Evolutionary conservation across 208 protist genomes (phyloP).

Genomic region (Acanthamoeba rhysodes): DNA sequence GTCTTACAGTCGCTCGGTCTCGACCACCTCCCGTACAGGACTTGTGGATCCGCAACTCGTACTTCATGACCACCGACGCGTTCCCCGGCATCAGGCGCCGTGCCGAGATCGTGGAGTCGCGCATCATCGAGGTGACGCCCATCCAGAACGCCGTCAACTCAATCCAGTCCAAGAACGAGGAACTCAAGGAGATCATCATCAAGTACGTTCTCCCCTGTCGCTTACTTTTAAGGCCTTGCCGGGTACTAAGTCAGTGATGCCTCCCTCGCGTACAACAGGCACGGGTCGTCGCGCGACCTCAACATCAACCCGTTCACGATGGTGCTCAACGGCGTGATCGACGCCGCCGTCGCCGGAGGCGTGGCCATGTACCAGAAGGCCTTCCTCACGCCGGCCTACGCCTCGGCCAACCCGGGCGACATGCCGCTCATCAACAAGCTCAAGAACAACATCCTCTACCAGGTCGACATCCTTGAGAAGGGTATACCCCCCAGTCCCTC

Average conservation of each 20-base stretch:
- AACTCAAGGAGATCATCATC: conserved; percentile 80
- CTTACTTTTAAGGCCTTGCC: neutral
- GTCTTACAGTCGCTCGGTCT: too few species aligned
- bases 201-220: neutral
- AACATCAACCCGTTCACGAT: conserved; percentile 80
- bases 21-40: neutral
- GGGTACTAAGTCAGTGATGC: too few species aligned
- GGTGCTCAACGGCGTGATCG: conserved; percentile 83
- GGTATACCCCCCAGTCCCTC: neutral
- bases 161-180: conserved; percentile 82
- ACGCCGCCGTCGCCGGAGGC: conserved; percentile 86
- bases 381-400: conserved; percentile 78
- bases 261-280: neutral
- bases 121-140: conserved; percentile 77
- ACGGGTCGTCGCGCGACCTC: conserved; percentile 43
- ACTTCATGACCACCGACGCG: conserved; percentile 75
- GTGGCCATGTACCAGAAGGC: conserved; percentile 85
- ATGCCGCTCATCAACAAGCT: conserved; percentile 75
- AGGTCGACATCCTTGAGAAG: conserved; percentile 78
- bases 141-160: conserved; percentile 84
- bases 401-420: conserved; percentile 77
- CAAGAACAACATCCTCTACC: conserved; percentile 75
- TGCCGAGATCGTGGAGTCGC: conserved; percentile 69
- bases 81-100: conserved; percentile 83
- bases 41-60: conserved; percentile 84